Evolutionary conservation across 1,139 yeast species (phyloP).

Genomic region (Hemisphaericaspora xylanilytica): DNA sequence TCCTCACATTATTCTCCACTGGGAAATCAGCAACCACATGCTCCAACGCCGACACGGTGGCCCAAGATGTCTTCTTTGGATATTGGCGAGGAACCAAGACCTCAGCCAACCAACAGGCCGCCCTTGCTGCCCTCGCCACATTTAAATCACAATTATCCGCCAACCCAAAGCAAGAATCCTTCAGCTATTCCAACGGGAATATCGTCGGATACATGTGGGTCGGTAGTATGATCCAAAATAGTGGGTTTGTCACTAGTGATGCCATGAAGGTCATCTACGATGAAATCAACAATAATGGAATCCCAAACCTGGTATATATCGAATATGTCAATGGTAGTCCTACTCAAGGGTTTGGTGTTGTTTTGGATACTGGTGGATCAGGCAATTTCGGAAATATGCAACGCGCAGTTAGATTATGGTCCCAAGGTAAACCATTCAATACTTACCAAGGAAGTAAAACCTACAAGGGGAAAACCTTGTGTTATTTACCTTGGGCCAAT

Average conservation of each 20-base stretch:
- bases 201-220: slow-evolving; percentile 17
- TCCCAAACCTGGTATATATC: slow-evolving; percentile 14
- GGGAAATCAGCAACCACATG: slow-evolving; percentile 6
- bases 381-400: slow-evolving; percentile 9
- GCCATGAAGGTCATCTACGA: slow-evolving; percentile 12
- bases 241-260: slow-evolving; percentile 14
- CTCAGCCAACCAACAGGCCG: slow-evolving; percentile 9
- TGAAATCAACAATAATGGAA: slow-evolving; percentile 14
- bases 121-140: slow-evolving; percentile 12
- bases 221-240: slow-evolving; percentile 16
- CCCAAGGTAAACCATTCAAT: slow-evolving; percentile 12
- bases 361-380: slow-evolving; percentile 13
- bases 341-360: slow-evolving; percentile 14
- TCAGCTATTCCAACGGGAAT: slow-evolving; percentile 9
- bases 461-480: slow-evolving; percentile 3
- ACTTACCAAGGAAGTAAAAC: slow-evolving; percentile 11
- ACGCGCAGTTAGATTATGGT: slow-evolving; percentile 17
- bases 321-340: slow-evolving; percentile 15
- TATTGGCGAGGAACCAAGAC: slow-evolving; percentile 15
- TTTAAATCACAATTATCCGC: slow-evolving; percentile 12
- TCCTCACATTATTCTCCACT: neutral
- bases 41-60: slow-evolving; percentile 9
- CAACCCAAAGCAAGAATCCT: slow-evolving; percentile 11
- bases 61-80: slow-evolving; percentile 11
- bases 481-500: slow-evolving; percentile 6